Percentiles rank a stretch among this genome's conserved stretches.
Conservation (phyloP, 257 asterid genomes). For the Sherardia arvensis region DNA sequence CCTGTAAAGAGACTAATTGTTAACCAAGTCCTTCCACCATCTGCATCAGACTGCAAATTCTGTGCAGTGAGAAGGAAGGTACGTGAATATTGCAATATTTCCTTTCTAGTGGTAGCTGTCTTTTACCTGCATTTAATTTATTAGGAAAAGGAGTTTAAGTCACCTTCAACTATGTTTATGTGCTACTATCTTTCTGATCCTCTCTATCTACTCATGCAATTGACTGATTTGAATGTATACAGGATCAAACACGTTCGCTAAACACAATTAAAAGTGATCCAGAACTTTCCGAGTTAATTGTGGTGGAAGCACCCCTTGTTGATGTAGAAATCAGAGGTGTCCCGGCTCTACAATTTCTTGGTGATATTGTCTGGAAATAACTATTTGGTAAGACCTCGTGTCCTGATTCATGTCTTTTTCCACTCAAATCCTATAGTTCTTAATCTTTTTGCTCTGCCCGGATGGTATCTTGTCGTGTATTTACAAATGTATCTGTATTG, state of each 20-base stretch:
- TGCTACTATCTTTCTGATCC: neutral
- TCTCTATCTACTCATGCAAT: neutral
- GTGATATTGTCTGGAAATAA: slow-evolving; percentile 87
- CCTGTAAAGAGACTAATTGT: slow-evolving; percentile 90
- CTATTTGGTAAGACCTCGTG: slow-evolving; percentile 11
- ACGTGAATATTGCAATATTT: slow-evolving; percentile 1
- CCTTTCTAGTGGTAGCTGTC: neutral
- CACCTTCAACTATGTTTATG: neutral
- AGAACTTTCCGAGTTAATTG: slow-evolving; percentile 59
- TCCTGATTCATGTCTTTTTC: neutral
- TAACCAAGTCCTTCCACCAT: slow-evolving; percentile 84
- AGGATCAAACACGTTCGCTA: slow-evolving; percentile 86
- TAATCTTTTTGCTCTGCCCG: too few species aligned
- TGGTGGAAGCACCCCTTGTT: slow-evolving; percentile 87
- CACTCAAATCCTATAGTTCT: neutral
- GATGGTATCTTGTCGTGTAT: neutral
- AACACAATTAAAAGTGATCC: slow-evolving; percentile 49
- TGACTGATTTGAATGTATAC: slow-evolving; percentile 14
- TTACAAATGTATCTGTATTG: neutral
- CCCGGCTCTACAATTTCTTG: slow-evolving; percentile 96
- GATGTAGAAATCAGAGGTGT: slow-evolving; percentile 98
- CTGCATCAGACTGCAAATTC: slow-evolving; percentile 92
- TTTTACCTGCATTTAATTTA: neutral
- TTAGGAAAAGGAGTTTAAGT: neutral
- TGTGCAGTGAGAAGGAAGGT: slow-evolving; percentile 94